Percentiles rank a stretch among this genome's conserved stretches.
Evolutionary conservation across 1,284 basidiomycete genomes (phyloP).

Genomic region (Ustilago lituana): DNA sequence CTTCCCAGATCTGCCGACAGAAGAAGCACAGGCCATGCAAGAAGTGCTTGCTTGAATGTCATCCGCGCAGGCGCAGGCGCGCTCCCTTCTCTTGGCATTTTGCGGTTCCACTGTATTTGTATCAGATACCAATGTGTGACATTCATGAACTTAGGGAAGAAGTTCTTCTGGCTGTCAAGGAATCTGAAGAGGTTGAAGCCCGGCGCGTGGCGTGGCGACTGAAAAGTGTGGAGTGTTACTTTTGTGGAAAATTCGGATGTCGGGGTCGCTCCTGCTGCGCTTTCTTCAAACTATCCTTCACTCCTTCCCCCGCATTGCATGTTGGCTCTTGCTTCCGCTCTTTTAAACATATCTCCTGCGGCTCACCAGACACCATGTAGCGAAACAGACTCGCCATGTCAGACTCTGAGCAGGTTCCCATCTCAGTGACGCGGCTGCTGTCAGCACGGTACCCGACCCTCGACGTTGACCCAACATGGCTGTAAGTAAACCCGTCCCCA

Average conservation of each 20-base stretch:
- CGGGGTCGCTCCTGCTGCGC: too few species aligned
- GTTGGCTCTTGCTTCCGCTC: constrained; percentile 2
- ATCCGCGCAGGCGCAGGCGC: too few species aligned
- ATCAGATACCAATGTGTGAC: too few species aligned
- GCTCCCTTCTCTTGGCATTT: too few species aligned
- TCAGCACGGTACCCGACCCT: constrained; percentile 44
- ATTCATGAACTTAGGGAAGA: too few species aligned
- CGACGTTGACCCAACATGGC: constrained; percentile 22
- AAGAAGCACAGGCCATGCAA: constrained; percentile 8
- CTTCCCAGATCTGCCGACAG: constrained; percentile 8
- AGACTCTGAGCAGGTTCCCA: constrained; percentile 2
- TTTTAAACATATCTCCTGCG: too few species aligned
- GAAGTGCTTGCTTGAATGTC: constrained; percentile 11
- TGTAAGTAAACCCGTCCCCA: constrained; percentile 9
- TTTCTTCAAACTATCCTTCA: too few species aligned
- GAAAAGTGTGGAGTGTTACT: constrained; percentile 4
- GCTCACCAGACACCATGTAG: constrained; percentile 26
- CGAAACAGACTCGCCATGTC: constrained; percentile 4
- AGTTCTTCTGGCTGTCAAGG: too few species aligned
- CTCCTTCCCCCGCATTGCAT: neutral
- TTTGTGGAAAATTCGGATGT: constrained; percentile 10
- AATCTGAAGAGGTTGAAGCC: too few species aligned
- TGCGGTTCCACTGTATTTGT: too few species aligned
- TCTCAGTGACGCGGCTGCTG: constrained; percentile 34
- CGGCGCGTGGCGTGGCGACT: too few species aligned